Evolutionary conservation across 2,329 filamentous ascomycete genomes (phyloP).

Genomic region (Aspergillus brunneoviolaceus): DNA sequence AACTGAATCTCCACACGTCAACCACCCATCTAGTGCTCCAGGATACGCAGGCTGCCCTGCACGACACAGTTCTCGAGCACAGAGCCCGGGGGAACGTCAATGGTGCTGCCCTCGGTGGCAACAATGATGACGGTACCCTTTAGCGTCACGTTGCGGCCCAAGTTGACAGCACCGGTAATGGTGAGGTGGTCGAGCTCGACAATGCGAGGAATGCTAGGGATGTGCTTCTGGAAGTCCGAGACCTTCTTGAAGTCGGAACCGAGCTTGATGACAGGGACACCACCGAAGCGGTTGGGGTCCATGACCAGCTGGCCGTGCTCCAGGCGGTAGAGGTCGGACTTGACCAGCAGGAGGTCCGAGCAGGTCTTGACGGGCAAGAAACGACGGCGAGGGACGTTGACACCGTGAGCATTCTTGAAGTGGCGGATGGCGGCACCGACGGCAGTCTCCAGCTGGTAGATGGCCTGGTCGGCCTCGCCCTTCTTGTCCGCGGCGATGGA

Average conservation of each 20-base stretch:
- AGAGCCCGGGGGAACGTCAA: constrained; percentile 94
- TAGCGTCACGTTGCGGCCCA: constrained; percentile 89
- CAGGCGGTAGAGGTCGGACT: constrained; percentile 97
- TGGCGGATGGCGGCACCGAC: constrained; percentile 98
- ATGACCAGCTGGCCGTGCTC: constrained; percentile 98
- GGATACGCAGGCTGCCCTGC: constrained; percentile 83
- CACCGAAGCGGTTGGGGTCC: constrained; percentile 93
- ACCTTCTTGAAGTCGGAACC: constrained; percentile 99
- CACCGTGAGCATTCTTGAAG: constrained; percentile 97
- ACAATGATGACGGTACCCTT: constrained; percentile 99
- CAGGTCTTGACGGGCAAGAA: constrained; percentile 99
- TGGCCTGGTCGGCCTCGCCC: constrained; percentile 96
- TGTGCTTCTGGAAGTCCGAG: constrained; percentile 64
- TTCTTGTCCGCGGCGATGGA: constrained; percentile 98
- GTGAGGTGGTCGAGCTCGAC: constrained; percentile 71
- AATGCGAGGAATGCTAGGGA: constrained; percentile 52
- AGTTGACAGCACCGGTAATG: constrained; percentile 95
- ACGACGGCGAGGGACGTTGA: constrained; percentile 94
- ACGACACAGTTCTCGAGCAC: constrained; percentile 99
- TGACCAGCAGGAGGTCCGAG: constrained; percentile 99
- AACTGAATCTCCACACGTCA: background rate
- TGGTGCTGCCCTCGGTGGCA: constrained; percentile 94
- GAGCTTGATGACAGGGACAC: constrained; percentile 97
- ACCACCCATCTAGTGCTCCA: constrained; percentile 59
- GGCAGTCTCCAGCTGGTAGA: constrained; percentile 97